These are phyloP conservation scores for Sechiopsis laciniata DNA, from an alignment of 306 rosid species.

Conservation along the genomic window DNA sequence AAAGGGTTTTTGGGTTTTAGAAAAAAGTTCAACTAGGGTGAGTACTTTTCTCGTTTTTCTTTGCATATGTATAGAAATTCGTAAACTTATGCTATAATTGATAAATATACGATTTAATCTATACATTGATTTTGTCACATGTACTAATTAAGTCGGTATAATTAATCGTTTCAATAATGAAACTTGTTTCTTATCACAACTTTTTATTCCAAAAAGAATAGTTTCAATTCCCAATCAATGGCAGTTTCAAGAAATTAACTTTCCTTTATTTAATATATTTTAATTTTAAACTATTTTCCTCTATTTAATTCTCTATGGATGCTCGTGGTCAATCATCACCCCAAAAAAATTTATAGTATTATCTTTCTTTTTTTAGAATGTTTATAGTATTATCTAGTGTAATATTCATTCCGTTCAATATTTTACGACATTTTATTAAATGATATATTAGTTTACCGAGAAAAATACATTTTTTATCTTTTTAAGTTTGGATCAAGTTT, in stretches of 20 bases:
- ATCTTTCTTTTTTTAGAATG: too few species aligned
- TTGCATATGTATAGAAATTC: not conserved
- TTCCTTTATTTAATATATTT: too few species aligned
- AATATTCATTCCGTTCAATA: too few species aligned
- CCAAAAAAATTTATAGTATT: too few species aligned
- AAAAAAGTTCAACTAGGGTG: not conserved
- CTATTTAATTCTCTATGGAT: too few species aligned
- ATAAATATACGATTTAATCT: not conserved
- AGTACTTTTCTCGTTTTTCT: not conserved
- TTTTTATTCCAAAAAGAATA: not conserved
- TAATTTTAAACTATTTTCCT: not conserved
- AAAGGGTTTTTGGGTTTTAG: not conserved
- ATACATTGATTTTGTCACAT: conserved; percentile 12
- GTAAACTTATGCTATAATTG: not conserved
- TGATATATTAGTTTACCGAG: too few species aligned
- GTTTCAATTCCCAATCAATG: conserved; percentile 1
- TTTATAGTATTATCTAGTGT: too few species aligned
- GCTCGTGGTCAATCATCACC: too few species aligned
- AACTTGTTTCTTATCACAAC: not conserved
- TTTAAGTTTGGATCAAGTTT: too few species aligned
- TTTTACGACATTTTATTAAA: too few species aligned
- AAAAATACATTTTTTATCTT: too few species aligned
- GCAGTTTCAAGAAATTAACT: not conserved
- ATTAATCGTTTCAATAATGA: not conserved
- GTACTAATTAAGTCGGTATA: not conserved